Evolutionary conservation across 1,284 basidiomycete genomes (phyloP).

Genomic region (Polyporus tsugae): DNA sequence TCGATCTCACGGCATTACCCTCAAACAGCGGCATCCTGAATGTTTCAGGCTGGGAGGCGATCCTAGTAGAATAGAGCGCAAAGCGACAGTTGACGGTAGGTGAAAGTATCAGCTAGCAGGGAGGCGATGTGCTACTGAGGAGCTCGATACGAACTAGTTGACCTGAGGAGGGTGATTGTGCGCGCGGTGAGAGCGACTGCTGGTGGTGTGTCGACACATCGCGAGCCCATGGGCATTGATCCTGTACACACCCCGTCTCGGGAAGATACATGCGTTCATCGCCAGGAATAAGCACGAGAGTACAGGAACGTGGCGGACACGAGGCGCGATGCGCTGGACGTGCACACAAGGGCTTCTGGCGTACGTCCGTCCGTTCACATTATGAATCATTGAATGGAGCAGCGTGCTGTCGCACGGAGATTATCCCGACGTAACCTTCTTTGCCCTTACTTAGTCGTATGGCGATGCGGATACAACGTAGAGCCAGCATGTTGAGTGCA

Average conservation of each 20-base stretch:
- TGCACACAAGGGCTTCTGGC: not conserved
- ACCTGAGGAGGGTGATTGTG: not conserved
- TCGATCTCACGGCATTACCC: conserved; percentile 25
- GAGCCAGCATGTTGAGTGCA: not conserved
- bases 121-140: not conserved
- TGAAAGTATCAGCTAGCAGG: conserved; percentile 1
- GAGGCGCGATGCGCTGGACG: conserved; percentile 4
- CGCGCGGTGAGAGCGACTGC: conserved; percentile 7
- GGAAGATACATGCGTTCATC: conserved; percentile 21
- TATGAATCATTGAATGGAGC: not conserved
- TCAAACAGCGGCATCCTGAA: conserved; percentile 29
- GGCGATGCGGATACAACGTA: not conserved
- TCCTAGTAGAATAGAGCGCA: not conserved
- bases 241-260: conserved; percentile 20
- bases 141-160: not conserved
- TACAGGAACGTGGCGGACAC: not conserved
- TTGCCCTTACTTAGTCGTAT: not conserved
- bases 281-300: conserved; percentile 20
- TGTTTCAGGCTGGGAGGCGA: not conserved
- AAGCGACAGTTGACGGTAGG: not conserved
- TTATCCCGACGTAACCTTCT: not conserved
- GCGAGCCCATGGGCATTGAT: conserved; percentile 7
- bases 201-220: conserved; percentile 18
- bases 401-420: not conserved
- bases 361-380: not conserved